phyloP scores from a whole-genome alignment of 495 filamentous ascomycete genomes.

The Aspergillus biplanus region DNA sequence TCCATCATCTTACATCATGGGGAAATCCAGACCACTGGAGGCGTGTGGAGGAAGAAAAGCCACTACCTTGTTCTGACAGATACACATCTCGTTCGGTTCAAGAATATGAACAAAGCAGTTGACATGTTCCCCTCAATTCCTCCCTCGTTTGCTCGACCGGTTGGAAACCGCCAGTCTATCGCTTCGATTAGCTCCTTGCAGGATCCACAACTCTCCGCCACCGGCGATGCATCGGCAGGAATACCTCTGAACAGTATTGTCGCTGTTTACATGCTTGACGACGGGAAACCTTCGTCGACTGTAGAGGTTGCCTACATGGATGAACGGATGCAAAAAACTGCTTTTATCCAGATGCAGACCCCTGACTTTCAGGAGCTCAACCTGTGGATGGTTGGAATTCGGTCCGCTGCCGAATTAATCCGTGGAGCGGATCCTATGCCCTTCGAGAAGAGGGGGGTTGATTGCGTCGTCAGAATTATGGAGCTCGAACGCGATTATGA shows the following conservation, averaged over 20 bases:
- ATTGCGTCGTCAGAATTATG: slow-evolving; percentile 67
- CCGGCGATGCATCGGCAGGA: slow-evolving; percentile 51
- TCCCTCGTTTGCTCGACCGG: slow-evolving; percentile 41
- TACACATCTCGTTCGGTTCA: slow-evolving; percentile 79
- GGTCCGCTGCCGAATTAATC: slow-evolving; percentile 59
- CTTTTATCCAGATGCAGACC: slow-evolving; percentile 70
- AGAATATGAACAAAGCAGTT: slow-evolving; percentile 70
- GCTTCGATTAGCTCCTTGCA: slow-evolving; percentile 64
- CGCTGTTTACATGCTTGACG: slow-evolving; percentile 78
- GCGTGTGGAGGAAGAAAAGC: slow-evolving; percentile 81
- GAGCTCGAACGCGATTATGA: slow-evolving; percentile 72
- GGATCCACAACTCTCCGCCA: slow-evolving; percentile 58
- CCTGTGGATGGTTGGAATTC: slow-evolving; percentile 73
- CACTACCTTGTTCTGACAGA: slow-evolving; percentile 93
- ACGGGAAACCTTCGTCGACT: slow-evolving; percentile 75
- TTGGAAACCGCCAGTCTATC: slow-evolving; percentile 55
- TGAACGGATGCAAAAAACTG: slow-evolving; percentile 64
- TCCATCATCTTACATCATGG: slow-evolving; percentile 67
- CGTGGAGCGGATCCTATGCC: slow-evolving; percentile 56
- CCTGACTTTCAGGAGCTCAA: slow-evolving; percentile 72
- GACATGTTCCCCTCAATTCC: slow-evolving; percentile 63
- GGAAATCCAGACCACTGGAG: slow-evolving; percentile 77
- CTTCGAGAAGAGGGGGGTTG: slow-evolving; percentile 61
- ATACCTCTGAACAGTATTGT: slow-evolving; percentile 76
- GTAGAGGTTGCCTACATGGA: slow-evolving; percentile 80